phyloP scores from a whole-genome alignment of 176 grass and related monocot genomes.

The Tuctoria greenei region DNA sequence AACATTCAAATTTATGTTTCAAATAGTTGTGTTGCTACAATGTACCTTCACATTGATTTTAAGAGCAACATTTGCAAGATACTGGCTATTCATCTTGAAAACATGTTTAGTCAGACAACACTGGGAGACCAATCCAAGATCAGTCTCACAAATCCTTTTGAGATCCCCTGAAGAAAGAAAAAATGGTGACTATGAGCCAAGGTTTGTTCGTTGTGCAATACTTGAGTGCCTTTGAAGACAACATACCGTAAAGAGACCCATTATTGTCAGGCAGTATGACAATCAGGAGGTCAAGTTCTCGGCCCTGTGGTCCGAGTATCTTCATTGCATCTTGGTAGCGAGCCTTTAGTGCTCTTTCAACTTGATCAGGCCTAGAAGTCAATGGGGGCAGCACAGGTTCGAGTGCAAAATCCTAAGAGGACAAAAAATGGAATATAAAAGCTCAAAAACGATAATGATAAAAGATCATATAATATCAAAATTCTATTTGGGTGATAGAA shows the following conservation, averaged over 20 bases:
- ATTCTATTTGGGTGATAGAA: constrained; percentile 18
- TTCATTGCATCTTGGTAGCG: constrained; percentile 74
- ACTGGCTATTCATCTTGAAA: constrained; percentile 84
- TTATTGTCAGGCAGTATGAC: constrained; percentile 88
- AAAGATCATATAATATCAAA: neutral
- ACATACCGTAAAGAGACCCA: constrained; percentile 78
- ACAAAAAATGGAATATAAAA: neutral
- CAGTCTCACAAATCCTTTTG: constrained; percentile 94
- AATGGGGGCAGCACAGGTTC: constrained; percentile 63
- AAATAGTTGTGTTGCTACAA: neutral
- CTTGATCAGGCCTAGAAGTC: constrained; percentile 65
- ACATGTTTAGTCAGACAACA: constrained; percentile 95
- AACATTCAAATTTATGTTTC: constrained; percentile 3
- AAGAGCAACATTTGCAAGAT: constrained; percentile 92
- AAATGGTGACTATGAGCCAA: neutral
- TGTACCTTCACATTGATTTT: constrained; percentile 95
- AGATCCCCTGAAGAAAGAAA: constrained; percentile 66
- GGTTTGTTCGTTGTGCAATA: neutral
- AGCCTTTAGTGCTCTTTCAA: constrained; percentile 75
- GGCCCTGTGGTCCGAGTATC: constrained; percentile 48
- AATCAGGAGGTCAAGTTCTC: constrained; percentile 83
- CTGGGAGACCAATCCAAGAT: constrained; percentile 93
- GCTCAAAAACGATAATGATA: neutral
- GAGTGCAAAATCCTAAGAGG: constrained; percentile 62
- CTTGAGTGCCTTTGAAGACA: constrained; percentile 13